These are phyloP conservation scores for Conoideocrella luteorostrata DNA, from an alignment of 2,329 filamentous ascomycete genomes.

Conservation along the genomic window DNA sequence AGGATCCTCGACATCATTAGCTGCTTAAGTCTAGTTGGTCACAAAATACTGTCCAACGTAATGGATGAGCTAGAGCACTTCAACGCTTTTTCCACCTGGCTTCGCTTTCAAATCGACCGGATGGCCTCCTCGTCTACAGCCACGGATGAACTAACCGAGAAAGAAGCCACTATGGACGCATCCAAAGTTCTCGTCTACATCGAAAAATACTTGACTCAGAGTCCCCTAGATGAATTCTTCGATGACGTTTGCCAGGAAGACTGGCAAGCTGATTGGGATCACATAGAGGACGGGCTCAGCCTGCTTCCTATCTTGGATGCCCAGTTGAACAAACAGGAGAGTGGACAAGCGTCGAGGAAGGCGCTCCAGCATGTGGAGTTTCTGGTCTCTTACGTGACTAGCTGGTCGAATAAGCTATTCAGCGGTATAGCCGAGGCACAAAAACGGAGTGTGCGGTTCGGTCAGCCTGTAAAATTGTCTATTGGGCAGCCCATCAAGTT, in stretches of 20 bases:
- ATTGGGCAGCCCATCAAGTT: slow-evolving; percentile 39
- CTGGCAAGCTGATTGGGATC: slow-evolving; percentile 38
- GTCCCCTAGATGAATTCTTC: slow-evolving; percentile 59
- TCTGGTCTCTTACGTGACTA: slow-evolving; percentile 51
- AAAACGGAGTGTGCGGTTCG: slow-evolving; percentile 61
- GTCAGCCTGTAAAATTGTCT: slow-evolving; percentile 42
- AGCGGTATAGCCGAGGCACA: slow-evolving; percentile 63
- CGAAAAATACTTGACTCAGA: slow-evolving; percentile 59
- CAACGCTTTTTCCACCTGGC: slow-evolving; percentile 71
- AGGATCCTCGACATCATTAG: slow-evolving; percentile 64
- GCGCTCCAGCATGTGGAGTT: slow-evolving; percentile 57
- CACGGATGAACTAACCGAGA: slow-evolving; percentile 68
- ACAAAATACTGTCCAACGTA: slow-evolving; percentile 64
- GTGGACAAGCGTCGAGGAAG: slow-evolving; percentile 39
- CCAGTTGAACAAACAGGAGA: slow-evolving; percentile 41
- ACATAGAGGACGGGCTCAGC: slow-evolving; percentile 36
- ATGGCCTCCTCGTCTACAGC: slow-evolving; percentile 56
- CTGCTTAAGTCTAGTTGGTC: slow-evolving; percentile 67
- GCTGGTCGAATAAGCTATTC: slow-evolving; percentile 57
- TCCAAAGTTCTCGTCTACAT: slow-evolving; percentile 72
- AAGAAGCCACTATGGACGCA: slow-evolving; percentile 69
- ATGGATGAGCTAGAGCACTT: slow-evolving; percentile 77
- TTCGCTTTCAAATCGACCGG: slow-evolving; percentile 75
- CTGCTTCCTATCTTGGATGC: slow-evolving; percentile 43
- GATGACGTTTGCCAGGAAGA: slow-evolving; percentile 43